phyloP scores from a whole-genome alignment of 169 alveolate species.

The Plasmodium malariae region DNA sequence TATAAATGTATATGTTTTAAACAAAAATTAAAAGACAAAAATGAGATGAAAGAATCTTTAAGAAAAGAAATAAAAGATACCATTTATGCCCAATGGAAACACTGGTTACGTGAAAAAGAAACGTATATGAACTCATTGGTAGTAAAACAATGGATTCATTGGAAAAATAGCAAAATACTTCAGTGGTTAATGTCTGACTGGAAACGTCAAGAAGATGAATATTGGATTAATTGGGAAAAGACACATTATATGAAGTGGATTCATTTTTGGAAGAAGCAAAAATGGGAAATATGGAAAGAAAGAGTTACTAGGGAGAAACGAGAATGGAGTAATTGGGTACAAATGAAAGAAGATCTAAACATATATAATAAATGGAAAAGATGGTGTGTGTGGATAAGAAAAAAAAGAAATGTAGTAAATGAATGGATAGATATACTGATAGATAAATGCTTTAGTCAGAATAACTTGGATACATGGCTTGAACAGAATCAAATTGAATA shows the following conservation, averaged over 20 bases:
- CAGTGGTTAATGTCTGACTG: constrained; percentile 38
- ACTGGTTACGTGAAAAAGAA: constrained; percentile 11
- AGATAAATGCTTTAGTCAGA: neutral
- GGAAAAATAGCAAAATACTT: constrained; percentile 18
- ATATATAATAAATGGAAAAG: constrained; percentile 11
- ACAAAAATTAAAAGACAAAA: neutral
- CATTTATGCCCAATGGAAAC: constrained; percentile 10
- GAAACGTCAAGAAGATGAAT: constrained; percentile 25
- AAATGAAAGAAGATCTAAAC: constrained; percentile 15
- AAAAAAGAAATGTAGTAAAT: neutral
- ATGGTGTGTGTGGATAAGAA: constrained; percentile 20
- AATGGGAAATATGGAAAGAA: constrained; percentile 24
- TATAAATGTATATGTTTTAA: neutral
- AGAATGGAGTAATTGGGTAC: constrained; percentile 47
- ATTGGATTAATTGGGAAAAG: constrained; percentile 20
- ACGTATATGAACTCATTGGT: constrained; percentile 5
- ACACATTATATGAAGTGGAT: neutral
- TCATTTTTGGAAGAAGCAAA: neutral
- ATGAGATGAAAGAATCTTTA: constrained; percentile 4
- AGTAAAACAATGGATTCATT: constrained; percentile 29
- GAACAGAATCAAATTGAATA: neutral
- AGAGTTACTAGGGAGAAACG: constrained; percentile 14
- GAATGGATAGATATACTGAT: constrained; percentile 6
- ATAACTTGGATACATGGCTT: constrained; percentile 14
- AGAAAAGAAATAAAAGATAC: neutral